Base-by-base conservation (phyloP, 306 rosid genomes). In the Vicia villosa region DNA sequence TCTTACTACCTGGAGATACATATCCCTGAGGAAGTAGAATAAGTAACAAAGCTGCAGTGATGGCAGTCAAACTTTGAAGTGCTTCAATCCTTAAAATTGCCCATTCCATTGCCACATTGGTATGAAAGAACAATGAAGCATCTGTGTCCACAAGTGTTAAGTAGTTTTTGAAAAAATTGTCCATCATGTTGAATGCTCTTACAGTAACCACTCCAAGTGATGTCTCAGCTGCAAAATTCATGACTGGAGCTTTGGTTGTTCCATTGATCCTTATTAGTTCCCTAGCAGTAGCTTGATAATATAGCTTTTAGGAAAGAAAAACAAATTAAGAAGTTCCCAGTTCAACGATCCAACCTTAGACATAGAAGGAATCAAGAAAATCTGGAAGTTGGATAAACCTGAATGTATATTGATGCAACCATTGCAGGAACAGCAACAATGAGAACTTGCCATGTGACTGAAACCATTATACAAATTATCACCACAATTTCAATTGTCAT, bases 361-460 rank as follows among this genome's bases (percentile, higher is more conserved):
- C n/a, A 15, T 5, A 54, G 20, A 34, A 10, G 12, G 51, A 38
- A 50, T n/a, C 30, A 77, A 50, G 54, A 64, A 22, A 62, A 41
- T 4, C 9, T 5, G 1, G 49, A 37, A 57, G 69, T 22, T 45
- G 37, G 59, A 45, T 19, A 63, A 69, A 82, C 82, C 97, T 84
- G 95, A 70, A 82, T 26, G 73, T 80, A 87, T 58, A 70, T 81
- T 46, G 85, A 54, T 16, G 84, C 88, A n/a, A 90, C 74, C 41
- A 79, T 34, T 21, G 88, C 77, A 1, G 86, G 85, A 83, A 83
- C 16, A 66, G 77, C 96, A 14, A 82, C 89, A 45, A 88, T 74
- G 52, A 92, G 84, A 74, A 90, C 90, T 82, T 84, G 89, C 98
- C 98, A n/a, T n/a, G n/a, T n/a, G n/a, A n/a, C n/a, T n/a, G n/a